phyloP scores from a whole-genome alignment of 176 grass and related monocot species.

The Juncus effusus region DNA sequence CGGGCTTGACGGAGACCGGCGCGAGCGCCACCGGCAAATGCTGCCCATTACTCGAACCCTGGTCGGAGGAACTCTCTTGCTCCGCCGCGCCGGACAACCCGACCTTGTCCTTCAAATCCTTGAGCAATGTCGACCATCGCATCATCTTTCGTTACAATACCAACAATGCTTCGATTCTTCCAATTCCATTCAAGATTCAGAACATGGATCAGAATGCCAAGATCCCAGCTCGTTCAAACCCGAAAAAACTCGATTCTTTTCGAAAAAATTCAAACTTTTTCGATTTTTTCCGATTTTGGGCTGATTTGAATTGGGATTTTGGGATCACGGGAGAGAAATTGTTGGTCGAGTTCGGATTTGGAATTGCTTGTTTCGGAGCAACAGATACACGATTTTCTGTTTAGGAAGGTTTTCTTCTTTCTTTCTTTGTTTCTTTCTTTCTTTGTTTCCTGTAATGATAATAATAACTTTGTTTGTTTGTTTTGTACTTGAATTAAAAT shows the following conservation, averaged over 20 bases:
- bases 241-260: conserved; percentile 29
- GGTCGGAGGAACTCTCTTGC: conserved; percentile 23
- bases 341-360: neutral
- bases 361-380: neutral
- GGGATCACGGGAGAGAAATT: neutral
- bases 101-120: conserved; percentile 71
- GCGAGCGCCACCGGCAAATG: conserved; percentile 47
- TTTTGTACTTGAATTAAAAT: no score
- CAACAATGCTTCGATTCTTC: conserved; percentile 25
- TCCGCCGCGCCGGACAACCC: conserved; percentile 54
- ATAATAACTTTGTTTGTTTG: no score
- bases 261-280: neutral
- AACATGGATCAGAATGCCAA: conserved; percentile 68
- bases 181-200: conserved; percentile 60
- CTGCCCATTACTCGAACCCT: conserved; percentile 24
- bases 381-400: conserved; percentile 31
- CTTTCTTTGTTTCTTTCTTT: conserved; percentile 17
- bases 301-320: conserved; percentile 7
- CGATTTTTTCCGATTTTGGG: neutral
- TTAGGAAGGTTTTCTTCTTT: conserved; percentile 32
- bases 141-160: conserved; percentile 29
- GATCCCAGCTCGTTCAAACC: conserved; percentile 56
- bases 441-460: neutral
- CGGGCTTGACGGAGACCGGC: conserved; percentile 26
- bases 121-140: conserved; percentile 99